Conservation (phyloP, 148 eudicot species). For the Rhododendron ferrugineum region DNA sequence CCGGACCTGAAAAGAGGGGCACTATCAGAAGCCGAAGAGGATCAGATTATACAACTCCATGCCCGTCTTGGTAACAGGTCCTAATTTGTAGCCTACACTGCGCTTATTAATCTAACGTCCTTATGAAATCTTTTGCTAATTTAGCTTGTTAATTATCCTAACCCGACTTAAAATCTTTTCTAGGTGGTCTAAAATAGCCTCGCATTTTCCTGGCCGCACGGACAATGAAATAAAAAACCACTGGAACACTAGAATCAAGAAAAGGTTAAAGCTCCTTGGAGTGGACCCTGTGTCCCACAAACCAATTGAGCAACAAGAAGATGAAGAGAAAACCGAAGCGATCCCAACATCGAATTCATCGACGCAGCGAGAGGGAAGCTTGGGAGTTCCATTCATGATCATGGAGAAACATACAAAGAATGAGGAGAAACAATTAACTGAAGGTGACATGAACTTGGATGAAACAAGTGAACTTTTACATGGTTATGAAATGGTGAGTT, state of each 20-base stretch:
- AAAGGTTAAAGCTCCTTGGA: conserved; percentile 25
- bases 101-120: not conserved
- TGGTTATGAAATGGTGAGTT: conserved; percentile 13
- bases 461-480: conserved; percentile 9
- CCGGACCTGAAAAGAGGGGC: conserved; percentile 76
- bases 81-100: not conserved
- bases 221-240: conserved; percentile 49
- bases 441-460: not conserved
- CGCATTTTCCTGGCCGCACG: conserved; percentile 46
- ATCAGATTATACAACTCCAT: conserved; percentile 71
- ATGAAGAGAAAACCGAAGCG: not conserved
- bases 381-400: not conserved
- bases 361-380: not conserved
- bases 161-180: not conserved
- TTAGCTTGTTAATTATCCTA: not conserved
- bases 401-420: not conserved
- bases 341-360: not conserved
- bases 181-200: conserved; percentile 51
- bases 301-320: conserved; percentile 19
- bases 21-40: conserved; percentile 55
- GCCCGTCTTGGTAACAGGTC: conserved; percentile 75
- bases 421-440: not conserved
- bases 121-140: not conserved
- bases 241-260: conserved; percentile 50
- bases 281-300: conserved; percentile 31